Evolutionary conservation across 352 stramenopile genomes (phyloP).

Genomic region (Hyaloperonospora brassicae): DNA sequence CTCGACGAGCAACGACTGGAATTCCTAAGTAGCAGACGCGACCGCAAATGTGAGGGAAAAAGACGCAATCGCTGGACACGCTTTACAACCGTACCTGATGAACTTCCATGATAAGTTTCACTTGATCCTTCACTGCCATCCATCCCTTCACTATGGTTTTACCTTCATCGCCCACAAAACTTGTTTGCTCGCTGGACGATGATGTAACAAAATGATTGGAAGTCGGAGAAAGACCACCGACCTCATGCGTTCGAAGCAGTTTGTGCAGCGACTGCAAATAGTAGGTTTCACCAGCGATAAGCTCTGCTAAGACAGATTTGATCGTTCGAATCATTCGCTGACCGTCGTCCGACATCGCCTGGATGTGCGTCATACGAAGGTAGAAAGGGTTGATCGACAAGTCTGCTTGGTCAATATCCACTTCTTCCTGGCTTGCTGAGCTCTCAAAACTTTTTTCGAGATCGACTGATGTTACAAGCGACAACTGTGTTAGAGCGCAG

Average conservation of each 20-base stretch:
- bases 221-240: conserved; percentile 13
- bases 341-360: conserved; percentile 58
- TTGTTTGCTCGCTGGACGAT: conserved; percentile 20
- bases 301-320: conserved; percentile 39
- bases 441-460: conserved; percentile 68
- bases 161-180: conserved; percentile 38
- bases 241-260: conserved; percentile 47
- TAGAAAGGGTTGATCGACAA: conserved; percentile 55
- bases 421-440: conserved; percentile 36
- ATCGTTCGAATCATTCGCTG: conserved; percentile 52
- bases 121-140: conserved; percentile 53
- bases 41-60: conserved; percentile 2
- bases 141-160: conserved; percentile 46
- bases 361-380: conserved; percentile 55
- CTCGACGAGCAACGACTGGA: conserved; percentile 62
- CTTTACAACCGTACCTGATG: conserved; percentile 33
- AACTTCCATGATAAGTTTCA: conserved; percentile 49
- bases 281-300: conserved; percentile 49
- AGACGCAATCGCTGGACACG: background rate
- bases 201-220: conserved; percentile 39
- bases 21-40: conserved; percentile 40
- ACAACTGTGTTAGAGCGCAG: background rate
- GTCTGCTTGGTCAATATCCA: conserved; percentile 39
- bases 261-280: conserved; percentile 49
- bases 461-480: conserved; percentile 34